A percentile compares a stretch with the other conserved stretches of the same genome.
phyloP scores from a whole-genome alignment of 805 yeast species.

The Komagataella ulmi region DNA sequence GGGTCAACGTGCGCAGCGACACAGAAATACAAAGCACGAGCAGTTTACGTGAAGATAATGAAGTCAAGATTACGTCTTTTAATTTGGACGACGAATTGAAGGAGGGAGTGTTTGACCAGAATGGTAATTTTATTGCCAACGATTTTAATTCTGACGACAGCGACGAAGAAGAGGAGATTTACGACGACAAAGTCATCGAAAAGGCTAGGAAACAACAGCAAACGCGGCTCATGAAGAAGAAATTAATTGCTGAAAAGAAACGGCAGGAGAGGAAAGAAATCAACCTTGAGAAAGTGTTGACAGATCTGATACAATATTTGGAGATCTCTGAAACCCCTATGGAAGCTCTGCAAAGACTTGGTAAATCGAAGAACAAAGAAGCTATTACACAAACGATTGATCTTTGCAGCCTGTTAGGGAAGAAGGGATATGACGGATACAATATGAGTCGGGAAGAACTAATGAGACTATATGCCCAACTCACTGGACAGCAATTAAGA shows the following conservation, averaged over 20 bases:
- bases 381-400: conserved; percentile 31
- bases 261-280: conserved; percentile 8
- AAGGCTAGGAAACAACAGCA: conserved; percentile 13
- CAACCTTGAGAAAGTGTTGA: conserved; percentile 11
- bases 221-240: conserved; percentile 6
- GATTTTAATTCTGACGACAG: conserved; percentile 16
- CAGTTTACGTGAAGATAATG: conserved; percentile 4
- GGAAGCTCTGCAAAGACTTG: conserved; percentile 36
- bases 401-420: conserved; percentile 28
- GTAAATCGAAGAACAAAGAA: conserved; percentile 12
- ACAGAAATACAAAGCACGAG: not conserved
- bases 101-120: conserved; percentile 47
- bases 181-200: conserved; percentile 8
- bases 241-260: conserved; percentile 16
- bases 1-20: conserved; percentile 6
- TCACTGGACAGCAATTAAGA: conserved; percentile 25
- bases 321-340: conserved; percentile 48
- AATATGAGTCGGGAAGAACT: conserved; percentile 45
- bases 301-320: conserved; percentile 24
- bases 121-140: conserved; percentile 41
- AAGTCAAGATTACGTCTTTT: conserved; percentile 48
- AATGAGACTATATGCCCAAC: conserved; percentile 25
- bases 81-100: conserved; percentile 40
- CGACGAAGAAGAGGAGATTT: conserved; percentile 13
- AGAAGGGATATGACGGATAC: conserved; percentile 30